Evolutionary conservation across 1,139 yeast genomes (phyloP).

Genomic region (Protomyces inundatus): DNA sequence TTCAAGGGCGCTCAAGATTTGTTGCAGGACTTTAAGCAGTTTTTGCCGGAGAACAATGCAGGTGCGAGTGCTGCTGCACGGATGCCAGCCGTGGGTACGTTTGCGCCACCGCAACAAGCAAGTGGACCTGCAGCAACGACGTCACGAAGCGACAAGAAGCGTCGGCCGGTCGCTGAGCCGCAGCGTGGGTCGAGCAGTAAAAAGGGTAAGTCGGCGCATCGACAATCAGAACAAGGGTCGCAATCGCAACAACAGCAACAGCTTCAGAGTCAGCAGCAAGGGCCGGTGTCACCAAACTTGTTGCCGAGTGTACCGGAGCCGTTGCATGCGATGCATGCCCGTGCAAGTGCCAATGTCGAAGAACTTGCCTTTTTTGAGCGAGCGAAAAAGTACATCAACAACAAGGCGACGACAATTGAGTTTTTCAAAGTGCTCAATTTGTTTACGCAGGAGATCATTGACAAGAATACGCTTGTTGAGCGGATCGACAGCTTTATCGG

Average conservation of each 20-base stretch:
- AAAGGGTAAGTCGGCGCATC: slow-evolving; percentile 30
- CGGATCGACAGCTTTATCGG: slow-evolving; percentile 84
- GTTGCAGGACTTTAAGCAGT: slow-evolving; percentile 88
- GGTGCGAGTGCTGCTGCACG: slow-evolving; percentile 31
- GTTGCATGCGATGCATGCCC: slow-evolving; percentile 53
- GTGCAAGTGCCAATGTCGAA: slow-evolving; percentile 43
- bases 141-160: slow-evolving; percentile 9
- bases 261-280: background rate
- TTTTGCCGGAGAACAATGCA: slow-evolving; percentile 67
- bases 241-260: slow-evolving; percentile 1
- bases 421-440: slow-evolving; percentile 80
- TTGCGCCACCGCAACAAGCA: slow-evolving; percentile 61
- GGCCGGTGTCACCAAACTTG: slow-evolving; percentile 54
- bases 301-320: slow-evolving; percentile 88
- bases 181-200: slow-evolving; percentile 28
- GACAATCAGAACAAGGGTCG: slow-evolving; percentile 3
- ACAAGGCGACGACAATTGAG: slow-evolving; percentile 84
- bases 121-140: slow-evolving; percentile 28
- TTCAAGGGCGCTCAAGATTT: slow-evolving; percentile 93
- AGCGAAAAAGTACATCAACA: slow-evolving; percentile 83
- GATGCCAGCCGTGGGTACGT: slow-evolving; percentile 92
- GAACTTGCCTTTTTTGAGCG: slow-evolving; percentile 88
- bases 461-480: slow-evolving; percentile 72
- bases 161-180: slow-evolving; percentile 8
- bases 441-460: slow-evolving; percentile 85